Base-by-base conservation (phyloP, 1,284 basidiomycete species). In the Mycosarcoma mackinlayi region DNA sequence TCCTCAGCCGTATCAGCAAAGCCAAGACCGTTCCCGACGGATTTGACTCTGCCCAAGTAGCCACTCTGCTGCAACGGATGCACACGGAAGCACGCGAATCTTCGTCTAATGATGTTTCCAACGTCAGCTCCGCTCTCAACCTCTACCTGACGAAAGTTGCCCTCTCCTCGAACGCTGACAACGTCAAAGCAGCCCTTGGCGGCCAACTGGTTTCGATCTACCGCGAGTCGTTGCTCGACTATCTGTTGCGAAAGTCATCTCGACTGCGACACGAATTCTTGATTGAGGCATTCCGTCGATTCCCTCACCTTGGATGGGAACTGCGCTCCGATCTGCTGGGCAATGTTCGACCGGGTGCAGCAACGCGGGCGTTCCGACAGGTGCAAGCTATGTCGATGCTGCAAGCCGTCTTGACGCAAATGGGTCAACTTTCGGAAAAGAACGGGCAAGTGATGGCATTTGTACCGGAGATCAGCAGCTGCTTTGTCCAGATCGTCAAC, bases 161-260 rank as follows among this genome's bases (percentile, higher is more conserved):
- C 5, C 54, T 62, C 16, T 63, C 53, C 23, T 50, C 46, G 30
- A 35, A 27, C 13, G 33, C 35, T 11, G 50, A 63, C 34, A 38
- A 64, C 3, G 51, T 73, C 40, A 51, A 41, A 41, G 40, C 55
- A 14, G 48, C 58, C 1, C 40, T 65, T 10, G 48, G 25, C 3
- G 64, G 41, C n/a, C 84, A 8, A 84, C 65, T 90, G 7, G 67
- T 88, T 2, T 82, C 84, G 23, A 83, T 86, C 8, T 95, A 96
- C 81, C 86, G 85, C 39, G 84, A 85, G 59, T 93, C 92, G 0
- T 83, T 95, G 21, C 77, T 85, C 16, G 92, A 94, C 83, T 96
- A 92, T 80, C 85, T 91, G 57, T 88, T 88, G 9, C 88, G 92
- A 59, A 96, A 95, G 84, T 87, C 88, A 39, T 93, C 92, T 5